These are phyloP conservation scores for Casuarina equisetifolia DNA, from an alignment of 306 rosid genomes.

Conservation along the genomic window DNA sequence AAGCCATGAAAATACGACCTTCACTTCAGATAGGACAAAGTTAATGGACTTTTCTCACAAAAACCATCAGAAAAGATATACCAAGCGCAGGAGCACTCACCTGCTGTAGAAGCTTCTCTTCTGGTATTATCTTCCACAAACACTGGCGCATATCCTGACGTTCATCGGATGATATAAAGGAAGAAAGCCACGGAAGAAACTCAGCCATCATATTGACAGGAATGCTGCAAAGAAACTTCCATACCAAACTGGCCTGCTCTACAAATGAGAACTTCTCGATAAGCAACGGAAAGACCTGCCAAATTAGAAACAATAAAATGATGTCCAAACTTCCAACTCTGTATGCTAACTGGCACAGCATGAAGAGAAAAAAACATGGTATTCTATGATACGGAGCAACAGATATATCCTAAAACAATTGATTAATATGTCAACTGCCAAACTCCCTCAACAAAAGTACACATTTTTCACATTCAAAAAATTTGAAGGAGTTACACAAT, in stretches of 20 bases:
- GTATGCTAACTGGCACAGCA: not conserved
- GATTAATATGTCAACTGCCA: not conserved
- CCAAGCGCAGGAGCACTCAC: conserved; percentile 10
- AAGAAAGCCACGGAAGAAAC: conserved; percentile 36
- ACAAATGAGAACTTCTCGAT: conserved; percentile 32
- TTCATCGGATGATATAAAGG: conserved; percentile 26
- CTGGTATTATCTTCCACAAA: conserved; percentile 29
- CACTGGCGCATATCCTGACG: conserved; percentile 27
- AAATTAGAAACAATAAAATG: conserved; percentile 13
- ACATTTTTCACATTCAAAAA: not conserved
- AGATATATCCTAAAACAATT: not conserved
- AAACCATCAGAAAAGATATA: conserved; percentile 1
- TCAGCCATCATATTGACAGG: conserved; percentile 36
- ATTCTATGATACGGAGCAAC: not conserved
- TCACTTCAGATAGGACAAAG: conserved; percentile 18
- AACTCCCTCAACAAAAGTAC: not conserved
- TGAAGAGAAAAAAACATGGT: not conserved
- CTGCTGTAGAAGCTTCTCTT: conserved; percentile 36
- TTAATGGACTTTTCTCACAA: conserved; percentile 9
- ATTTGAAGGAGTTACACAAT: not conserved
- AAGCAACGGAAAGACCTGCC: conserved; percentile 41
- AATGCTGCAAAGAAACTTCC: conserved; percentile 39
- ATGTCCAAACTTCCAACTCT: conserved; percentile 3
- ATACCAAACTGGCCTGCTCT: conserved; percentile 36
- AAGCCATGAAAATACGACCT: conserved; percentile 37